Base-by-base conservation (phyloP, 768 basidiomycete genomes). In the Leucosporidium yakuticum region DNA sequence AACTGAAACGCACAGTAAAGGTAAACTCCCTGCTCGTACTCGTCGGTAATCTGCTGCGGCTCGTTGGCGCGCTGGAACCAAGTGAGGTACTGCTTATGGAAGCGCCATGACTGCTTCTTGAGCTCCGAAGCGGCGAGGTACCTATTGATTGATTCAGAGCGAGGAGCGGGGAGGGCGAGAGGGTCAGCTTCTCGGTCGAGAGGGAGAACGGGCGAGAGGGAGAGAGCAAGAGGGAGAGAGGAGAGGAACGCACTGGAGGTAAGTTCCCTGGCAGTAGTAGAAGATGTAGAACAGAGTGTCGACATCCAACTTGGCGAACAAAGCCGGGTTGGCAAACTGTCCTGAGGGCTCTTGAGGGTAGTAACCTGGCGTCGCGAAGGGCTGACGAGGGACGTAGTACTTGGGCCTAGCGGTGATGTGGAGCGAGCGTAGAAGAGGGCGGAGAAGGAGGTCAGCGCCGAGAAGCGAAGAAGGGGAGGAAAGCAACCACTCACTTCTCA, bases 261-360 rank as follows among this genome's bases (percentile, higher is more conserved):
- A 98, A 73, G 95, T 96, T 66, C 94, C 94, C 17, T 93, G 91
- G 60, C 90, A 85, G 81, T 91, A 98, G 82, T 99, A 99, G 80
- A 99, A 99, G 76, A 98, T 89, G 81, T 93, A 99, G 80, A 99
- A 98, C 15, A 98, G 82, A 25, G 95, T 97, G 81, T 99, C 96
- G 59, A 96, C 87, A 72, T 99, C 96, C 69, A 98, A 84, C 77
- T 93, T 89, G 39, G 88, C 83, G 77, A 94, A 96, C 60, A 97
- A 84, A 14, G 84, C 85, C 47, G 92, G 85, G 63, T 91, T 88
- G 75, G 85, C 90, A 67, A 98, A 81, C 55, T 89, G 82, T 23
- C 87, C 84, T 73, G 88, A 85, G 36, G 91, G 91, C 63, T 86
- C 79, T 79, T 98, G 96, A 49, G 96, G 93, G 79, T 99, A 99